A percentile compares a stretch with the other conserved stretches of the same genome.
These are phyloP conservation scores for Coemansia sp. DNA, from an alignment of 192 early-diverging fungal species.

Conservation along the genomic window DNA sequence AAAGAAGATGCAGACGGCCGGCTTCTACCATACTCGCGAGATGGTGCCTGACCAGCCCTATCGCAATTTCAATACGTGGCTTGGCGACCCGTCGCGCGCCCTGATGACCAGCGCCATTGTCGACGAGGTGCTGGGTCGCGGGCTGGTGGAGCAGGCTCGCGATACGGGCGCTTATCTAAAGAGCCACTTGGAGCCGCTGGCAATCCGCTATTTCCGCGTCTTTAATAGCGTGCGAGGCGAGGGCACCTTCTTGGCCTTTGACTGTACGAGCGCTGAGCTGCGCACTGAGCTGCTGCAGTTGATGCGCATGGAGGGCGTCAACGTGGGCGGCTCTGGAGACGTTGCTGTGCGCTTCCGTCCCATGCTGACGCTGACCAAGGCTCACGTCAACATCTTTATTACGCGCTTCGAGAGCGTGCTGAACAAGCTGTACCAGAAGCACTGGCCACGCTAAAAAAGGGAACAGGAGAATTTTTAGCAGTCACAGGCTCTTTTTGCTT, in stretches of 20 bases:
- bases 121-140: constrained; percentile 57
- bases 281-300: constrained; percentile 57
- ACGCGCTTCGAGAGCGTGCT: constrained; percentile 59
- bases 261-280: constrained; percentile 52
- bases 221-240: constrained; percentile 61
- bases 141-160: constrained; percentile 55
- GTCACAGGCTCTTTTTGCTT: not conserved
- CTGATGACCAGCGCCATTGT: constrained; percentile 62
- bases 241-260: constrained; percentile 72
- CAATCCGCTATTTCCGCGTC: constrained; percentile 46
- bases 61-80: constrained; percentile 76
- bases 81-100: constrained; percentile 70
- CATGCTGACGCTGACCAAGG: constrained; percentile 67
- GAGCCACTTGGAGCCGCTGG: constrained; percentile 53
- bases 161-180: constrained; percentile 58
- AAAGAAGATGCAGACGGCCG: constrained; percentile 76
- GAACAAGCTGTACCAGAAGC: constrained; percentile 53
- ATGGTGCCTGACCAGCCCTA: constrained; percentile 62
- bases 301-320: constrained; percentile 63
- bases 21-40: constrained; percentile 62
- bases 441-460: constrained; percentile 32
- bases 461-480: not conserved
- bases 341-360: constrained; percentile 62
- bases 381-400: constrained; percentile 68
- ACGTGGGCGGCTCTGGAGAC: constrained; percentile 68